Conservation (phyloP, 345 rosid genomes). For the Aurinia saxatilis region DNA sequence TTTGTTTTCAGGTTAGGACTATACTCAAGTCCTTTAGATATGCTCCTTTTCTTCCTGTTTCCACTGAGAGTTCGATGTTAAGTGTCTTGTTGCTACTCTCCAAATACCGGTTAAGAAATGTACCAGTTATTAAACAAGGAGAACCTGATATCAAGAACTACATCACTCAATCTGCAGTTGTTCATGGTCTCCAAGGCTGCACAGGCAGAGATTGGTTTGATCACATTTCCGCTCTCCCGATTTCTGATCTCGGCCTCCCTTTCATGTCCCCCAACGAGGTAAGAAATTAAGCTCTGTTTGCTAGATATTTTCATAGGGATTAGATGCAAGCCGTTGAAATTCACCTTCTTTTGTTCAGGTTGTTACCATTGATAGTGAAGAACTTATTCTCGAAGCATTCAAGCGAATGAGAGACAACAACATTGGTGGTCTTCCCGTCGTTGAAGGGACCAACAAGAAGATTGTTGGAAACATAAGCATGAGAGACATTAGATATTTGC, state of each 20-base stretch:
- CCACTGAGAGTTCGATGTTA: conserved; percentile 72
- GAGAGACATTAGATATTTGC: conserved; percentile 65
- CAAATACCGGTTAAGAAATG: conserved; percentile 70
- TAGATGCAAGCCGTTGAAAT: background rate
- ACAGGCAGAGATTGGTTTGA: conserved; percentile 95
- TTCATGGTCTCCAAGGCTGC: conserved; percentile 75
- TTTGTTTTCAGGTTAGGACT: conserved; percentile 47
- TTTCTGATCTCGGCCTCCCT: conserved; percentile 80
- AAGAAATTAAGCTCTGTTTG: background rate
- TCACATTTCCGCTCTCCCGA: conserved; percentile 47
- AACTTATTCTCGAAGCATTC: conserved; percentile 76
- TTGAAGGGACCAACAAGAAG: conserved; percentile 32
- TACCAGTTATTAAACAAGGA: conserved; percentile 68
- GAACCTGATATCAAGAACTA: conserved; percentile 63
- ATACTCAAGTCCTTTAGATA: conserved; percentile 68
- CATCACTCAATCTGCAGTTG: conserved; percentile 79
- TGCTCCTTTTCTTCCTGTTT: conserved; percentile 80
- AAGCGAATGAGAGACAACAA: conserved; percentile 59
- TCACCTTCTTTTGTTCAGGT: conserved; percentile 30
- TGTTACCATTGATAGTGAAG: conserved; percentile 47
- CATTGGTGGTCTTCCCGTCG: conserved; percentile 82
- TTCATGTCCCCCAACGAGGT: conserved; percentile 70
- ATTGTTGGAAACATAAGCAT: conserved; percentile 40
- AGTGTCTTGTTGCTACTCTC: conserved; percentile 71
- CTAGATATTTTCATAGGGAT: background rate